These are phyloP conservation scores for Inga laurina DNA, from an alignment of 306 rosid genomes.

Conservation along the genomic window DNA sequence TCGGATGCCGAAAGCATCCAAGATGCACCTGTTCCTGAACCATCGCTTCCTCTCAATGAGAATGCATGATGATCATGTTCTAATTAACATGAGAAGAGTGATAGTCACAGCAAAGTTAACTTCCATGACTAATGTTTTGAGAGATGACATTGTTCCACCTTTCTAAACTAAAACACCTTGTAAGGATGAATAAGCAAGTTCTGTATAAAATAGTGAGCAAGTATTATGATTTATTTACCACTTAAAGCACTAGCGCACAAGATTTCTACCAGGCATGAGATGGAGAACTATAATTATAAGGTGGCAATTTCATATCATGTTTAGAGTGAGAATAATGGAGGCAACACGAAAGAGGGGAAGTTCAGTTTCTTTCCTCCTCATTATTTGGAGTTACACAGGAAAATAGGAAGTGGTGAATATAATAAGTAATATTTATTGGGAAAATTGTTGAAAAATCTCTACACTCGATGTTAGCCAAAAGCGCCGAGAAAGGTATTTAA, in stretches of 20 bases:
- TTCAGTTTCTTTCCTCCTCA: neutral
- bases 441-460: too few relatives aligned
- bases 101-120: conserved; percentile 29
- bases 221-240: neutral
- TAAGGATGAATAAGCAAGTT: neutral
- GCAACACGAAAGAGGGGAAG: neutral
- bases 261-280: neutral
- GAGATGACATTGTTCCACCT: conserved; percentile 22
- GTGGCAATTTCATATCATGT: neutral
- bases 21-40: conserved; percentile 48
- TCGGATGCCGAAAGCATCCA: conserved; percentile 62
- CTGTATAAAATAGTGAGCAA: neutral
- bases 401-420: neutral
- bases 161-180: conserved; percentile 8
- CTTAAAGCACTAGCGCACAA: neutral
- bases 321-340: neutral
- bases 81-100: conserved; percentile 31
- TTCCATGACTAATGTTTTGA: conserved; percentile 37
- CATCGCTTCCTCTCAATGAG: conserved; percentile 51
- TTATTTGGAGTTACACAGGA: neutral
- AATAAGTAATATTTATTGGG: too few relatives aligned
- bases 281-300: neutral
- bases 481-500: too few relatives aligned
- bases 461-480: too few relatives aligned
- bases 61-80: conserved; percentile 45